These are phyloP conservation scores for Didymella keratinophila DNA, from an alignment of 2,329 filamentous ascomycete genomes.

Conservation along the genomic window DNA sequence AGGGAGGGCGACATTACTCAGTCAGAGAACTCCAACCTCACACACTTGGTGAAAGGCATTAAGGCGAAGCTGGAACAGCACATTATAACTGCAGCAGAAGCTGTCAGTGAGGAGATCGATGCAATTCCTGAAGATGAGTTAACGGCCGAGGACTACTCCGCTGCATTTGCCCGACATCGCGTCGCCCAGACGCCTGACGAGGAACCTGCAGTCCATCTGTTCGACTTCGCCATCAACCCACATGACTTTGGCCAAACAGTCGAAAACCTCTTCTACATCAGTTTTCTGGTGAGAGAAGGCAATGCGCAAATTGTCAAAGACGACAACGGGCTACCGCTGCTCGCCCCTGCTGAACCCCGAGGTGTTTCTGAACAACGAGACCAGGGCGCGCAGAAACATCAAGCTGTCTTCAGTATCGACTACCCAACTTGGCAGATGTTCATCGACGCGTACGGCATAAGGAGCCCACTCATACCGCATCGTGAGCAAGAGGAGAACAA, in stretches of 20 bases:
- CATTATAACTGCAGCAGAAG: conserved; percentile 46
- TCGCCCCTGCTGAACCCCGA: conserved; percentile 61
- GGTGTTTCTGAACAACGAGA: conserved; percentile 63
- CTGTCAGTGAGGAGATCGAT: conserved; percentile 53
- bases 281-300: conserved; percentile 90
- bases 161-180: conserved; percentile 70
- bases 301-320: conserved; percentile 78
- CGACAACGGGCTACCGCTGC: conserved; percentile 74
- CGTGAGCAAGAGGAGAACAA: conserved; percentile 55
- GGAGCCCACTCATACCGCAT: conserved; percentile 84
- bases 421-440: conserved; percentile 83
- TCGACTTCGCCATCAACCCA: conserved; percentile 91
- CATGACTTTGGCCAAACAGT: conserved; percentile 91
- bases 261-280: conserved; percentile 96
- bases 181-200: conserved; percentile 66
- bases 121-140: conserved; percentile 33
- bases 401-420: conserved; percentile 88
- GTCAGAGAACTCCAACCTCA: conserved; percentile 80
- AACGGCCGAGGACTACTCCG: conserved; percentile 50
- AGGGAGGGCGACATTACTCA: conserved; percentile 75
- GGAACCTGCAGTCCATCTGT: conserved; percentile 71
- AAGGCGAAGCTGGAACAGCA: conserved; percentile 64
- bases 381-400: conserved; percentile 66
- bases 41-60: conserved; percentile 79
- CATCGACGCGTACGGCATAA: conserved; percentile 77